phyloP scores from a whole-genome alignment of 768 basidiomycete species.

The Boletus sensibilis region DNA sequence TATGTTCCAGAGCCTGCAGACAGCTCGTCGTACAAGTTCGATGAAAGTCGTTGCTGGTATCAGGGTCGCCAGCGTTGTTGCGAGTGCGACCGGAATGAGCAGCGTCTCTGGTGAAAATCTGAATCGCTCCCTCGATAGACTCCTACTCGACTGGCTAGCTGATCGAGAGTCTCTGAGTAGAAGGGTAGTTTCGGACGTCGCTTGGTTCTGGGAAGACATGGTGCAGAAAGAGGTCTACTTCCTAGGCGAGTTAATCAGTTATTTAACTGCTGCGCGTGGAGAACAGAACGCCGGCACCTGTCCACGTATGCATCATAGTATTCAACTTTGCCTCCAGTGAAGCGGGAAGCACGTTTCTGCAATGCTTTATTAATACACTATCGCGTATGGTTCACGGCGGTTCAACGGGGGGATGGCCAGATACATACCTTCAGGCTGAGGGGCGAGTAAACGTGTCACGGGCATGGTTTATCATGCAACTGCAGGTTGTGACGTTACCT shows the following conservation, averaged over 20 bases:
- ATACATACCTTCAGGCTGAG: no score
- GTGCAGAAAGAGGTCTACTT: no score
- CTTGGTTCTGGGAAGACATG: constrained; percentile 13
- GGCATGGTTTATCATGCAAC: no score
- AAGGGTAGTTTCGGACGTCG: constrained; percentile 7
- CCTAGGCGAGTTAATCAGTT: neutral
- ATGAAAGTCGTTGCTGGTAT: constrained; percentile 29
- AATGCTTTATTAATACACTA: no score
- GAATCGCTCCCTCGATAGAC: neutral
- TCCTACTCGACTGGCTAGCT: neutral
- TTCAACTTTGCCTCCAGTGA: no score
- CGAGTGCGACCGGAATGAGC: constrained; percentile 29
- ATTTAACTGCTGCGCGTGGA: neutral
- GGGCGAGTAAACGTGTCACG: no score
- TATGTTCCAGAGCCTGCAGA: constrained; percentile 28
- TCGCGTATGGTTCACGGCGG: no score
- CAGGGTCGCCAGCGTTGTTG: constrained; percentile 18
- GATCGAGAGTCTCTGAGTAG: constrained; percentile 8
- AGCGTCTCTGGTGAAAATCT: constrained; percentile 17
- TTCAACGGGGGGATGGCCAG: no score
- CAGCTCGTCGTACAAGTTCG: constrained; percentile 23
- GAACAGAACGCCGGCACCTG: neutral
- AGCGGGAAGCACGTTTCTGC: no score
- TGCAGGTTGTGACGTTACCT: no score
- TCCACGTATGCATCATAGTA: neutral